Evolutionary conservation across 2,329 filamentous ascomycete species (phyloP).

Genomic region (Phymatotrichopsis omnivora): DNA sequence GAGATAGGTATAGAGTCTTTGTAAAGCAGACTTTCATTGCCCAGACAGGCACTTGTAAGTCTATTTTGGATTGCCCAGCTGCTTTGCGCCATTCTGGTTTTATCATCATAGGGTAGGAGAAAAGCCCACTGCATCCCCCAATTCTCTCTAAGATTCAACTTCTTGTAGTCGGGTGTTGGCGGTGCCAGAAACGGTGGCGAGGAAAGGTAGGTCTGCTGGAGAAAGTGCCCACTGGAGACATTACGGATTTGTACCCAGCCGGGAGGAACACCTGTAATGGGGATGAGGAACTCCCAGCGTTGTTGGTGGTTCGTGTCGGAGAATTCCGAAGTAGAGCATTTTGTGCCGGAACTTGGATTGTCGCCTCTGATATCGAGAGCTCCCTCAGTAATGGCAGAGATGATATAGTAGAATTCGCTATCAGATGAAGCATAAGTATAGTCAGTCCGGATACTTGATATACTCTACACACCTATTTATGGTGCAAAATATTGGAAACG

Average conservation of each 20-base stretch:
- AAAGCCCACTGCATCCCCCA: slow-evolving; percentile 10
- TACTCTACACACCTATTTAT: too few species aligned
- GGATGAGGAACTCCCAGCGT: slow-evolving; percentile 9
- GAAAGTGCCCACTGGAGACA: neutral
- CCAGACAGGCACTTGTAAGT: too few species aligned
- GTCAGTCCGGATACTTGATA: too few species aligned
- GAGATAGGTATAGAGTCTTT: too few species aligned
- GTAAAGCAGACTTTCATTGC: too few species aligned
- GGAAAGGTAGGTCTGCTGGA: slow-evolving; percentile 3
- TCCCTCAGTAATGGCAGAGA: neutral
- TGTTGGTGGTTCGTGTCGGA: neutral
- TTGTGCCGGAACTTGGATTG: neutral
- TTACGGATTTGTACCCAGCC: slow-evolving; percentile 13
- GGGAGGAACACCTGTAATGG: slow-evolving; percentile 8
- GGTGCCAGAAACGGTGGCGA: neutral
- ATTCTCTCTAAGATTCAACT: slow-evolving; percentile 4
- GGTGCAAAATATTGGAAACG: neutral
- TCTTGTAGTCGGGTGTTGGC: too few species aligned
- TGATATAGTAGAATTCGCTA: neutral
- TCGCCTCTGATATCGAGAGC: neutral
- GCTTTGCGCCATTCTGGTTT: too few species aligned
- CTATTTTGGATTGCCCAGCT: too few species aligned
- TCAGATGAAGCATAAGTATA: neutral
- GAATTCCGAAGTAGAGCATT: too few species aligned
- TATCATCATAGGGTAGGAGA: too few species aligned